phyloP scores from a whole-genome alignment of 2,329 filamentous ascomycete species.

The Penicillium sp. region DNA sequence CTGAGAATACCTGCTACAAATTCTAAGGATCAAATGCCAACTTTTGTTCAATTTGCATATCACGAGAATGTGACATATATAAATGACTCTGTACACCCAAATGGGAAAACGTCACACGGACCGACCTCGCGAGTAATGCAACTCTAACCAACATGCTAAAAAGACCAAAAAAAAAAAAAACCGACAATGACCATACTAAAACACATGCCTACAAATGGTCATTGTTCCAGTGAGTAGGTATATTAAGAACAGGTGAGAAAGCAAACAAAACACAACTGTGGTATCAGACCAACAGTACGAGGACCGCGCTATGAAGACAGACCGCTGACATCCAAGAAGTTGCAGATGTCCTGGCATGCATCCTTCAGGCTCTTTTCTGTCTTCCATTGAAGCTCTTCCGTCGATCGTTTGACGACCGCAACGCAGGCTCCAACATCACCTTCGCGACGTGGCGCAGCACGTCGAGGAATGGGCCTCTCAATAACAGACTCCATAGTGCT shows the following conservation, averaged over 20 bases:
- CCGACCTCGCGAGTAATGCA: constrained; percentile 6
- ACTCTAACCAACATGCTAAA: constrained; percentile 13
- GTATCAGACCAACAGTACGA: neutral
- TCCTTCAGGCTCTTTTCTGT: constrained; percentile 41
- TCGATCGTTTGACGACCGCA: constrained; percentile 36
- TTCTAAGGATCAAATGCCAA: neutral
- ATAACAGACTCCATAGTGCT: constrained; percentile 41
- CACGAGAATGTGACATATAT: neutral
- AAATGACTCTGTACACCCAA: neutral
- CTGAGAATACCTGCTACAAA: neutral
- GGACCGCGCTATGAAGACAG: constrained; percentile 23
- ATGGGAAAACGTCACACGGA: neutral
- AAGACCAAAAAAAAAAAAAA: constrained; percentile 2
- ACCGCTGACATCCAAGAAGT: constrained; percentile 37
- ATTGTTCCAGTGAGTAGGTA: neutral
- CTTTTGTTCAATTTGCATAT: neutral
- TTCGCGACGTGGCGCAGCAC: constrained; percentile 34
- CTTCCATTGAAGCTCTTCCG: constrained; percentile 56
- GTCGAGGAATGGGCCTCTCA: constrained; percentile 35
- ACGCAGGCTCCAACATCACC: constrained; percentile 45
- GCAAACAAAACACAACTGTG: constrained; percentile 2
- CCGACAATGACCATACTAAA: constrained; percentile 6
- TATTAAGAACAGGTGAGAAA: constrained; percentile 1
- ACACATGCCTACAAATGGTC: neutral
- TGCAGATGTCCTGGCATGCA: constrained; percentile 41